Conservation (phyloP, 495 filamentous ascomycete genomes). For the Chlorociboria aeruginascens region DNA sequence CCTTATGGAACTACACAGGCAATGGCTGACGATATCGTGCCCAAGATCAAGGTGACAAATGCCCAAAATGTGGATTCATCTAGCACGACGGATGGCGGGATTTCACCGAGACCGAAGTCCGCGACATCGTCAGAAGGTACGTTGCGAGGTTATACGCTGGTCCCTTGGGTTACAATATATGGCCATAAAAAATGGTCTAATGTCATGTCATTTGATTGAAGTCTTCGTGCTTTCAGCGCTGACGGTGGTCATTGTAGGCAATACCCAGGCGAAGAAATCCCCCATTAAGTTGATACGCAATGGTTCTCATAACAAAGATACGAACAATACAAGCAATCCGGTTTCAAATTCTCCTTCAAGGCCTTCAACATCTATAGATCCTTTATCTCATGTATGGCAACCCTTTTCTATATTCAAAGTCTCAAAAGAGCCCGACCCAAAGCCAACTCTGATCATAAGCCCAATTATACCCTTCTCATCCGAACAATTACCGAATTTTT, state of each 20-base stretch:
- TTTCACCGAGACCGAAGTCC: slow-evolving; percentile 13
- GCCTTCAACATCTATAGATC: slow-evolving; percentile 34
- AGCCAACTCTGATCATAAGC: too few species aligned
- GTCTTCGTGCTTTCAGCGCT: slow-evolving; percentile 6
- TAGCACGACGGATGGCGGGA: slow-evolving; percentile 16
- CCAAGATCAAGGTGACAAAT: slow-evolving; percentile 30
- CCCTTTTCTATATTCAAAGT: not conserved
- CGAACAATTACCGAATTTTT: not conserved
- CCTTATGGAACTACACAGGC: slow-evolving; percentile 16
- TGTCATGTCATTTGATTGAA: slow-evolving; percentile 3
- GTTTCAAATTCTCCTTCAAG: slow-evolving; percentile 8
- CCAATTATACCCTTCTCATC: too few species aligned
- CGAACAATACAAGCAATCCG: slow-evolving; percentile 4
- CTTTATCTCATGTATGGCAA: slow-evolving; percentile 40
- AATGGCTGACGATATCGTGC: slow-evolving; percentile 28
- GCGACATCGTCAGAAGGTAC: slow-evolving; percentile 19
- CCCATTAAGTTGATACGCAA: slow-evolving; percentile 21
- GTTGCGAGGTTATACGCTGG: not conserved
- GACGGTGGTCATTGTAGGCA: slow-evolving; percentile 8
- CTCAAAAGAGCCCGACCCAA: too few species aligned
- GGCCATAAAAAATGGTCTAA: slow-evolving; percentile 1
- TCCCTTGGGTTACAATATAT: not conserved
- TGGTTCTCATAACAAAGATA: slow-evolving; percentile 12
- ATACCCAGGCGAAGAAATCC: slow-evolving; percentile 19
- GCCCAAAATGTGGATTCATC: slow-evolving; percentile 22